Evolutionary conservation across 306 rosid genomes (phyloP).

Genomic region (Albizia julibrissin): DNA sequence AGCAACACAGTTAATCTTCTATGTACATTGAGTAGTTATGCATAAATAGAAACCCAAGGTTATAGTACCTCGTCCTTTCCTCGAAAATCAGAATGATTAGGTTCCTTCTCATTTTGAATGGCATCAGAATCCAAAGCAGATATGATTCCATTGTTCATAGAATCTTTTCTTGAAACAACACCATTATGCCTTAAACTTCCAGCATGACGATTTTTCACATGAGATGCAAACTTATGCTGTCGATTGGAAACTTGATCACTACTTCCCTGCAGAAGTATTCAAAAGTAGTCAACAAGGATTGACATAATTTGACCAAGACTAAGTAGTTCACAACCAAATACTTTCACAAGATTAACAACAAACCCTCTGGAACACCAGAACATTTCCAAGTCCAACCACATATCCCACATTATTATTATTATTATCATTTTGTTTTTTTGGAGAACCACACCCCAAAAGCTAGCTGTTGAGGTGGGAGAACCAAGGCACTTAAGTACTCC

Average conservation of each 20-base stretch:
- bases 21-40: background rate
- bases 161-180: slow-evolving; percentile 40
- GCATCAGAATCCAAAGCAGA: slow-evolving; percentile 46
- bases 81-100: slow-evolving; percentile 52
- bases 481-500: too few relatives aligned
- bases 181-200: slow-evolving; percentile 50
- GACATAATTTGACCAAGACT: slow-evolving; percentile 2
- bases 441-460: too few relatives aligned
- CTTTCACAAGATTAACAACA: slow-evolving; percentile 8
- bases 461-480: too few relatives aligned
- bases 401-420: too few relatives aligned
- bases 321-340: background rate
- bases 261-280: slow-evolving; percentile 61
- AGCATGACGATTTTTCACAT: slow-evolving; percentile 51
- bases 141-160: slow-evolving; percentile 61
- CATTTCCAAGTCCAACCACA: background rate
- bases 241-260: slow-evolving; percentile 60
- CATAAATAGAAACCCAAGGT: slow-evolving; percentile 40
- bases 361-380: background rate
- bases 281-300: slow-evolving; percentile 23
- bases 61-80: slow-evolving; percentile 66
- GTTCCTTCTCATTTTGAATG: slow-evolving; percentile 47
- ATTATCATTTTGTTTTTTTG: too few relatives aligned
- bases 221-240: slow-evolving; percentile 57
- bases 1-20: slow-evolving; percentile 23